These are phyloP conservation scores for Populus simonii DNA, from an alignment of 345 rosid genomes.

Conservation along the genomic window DNA sequence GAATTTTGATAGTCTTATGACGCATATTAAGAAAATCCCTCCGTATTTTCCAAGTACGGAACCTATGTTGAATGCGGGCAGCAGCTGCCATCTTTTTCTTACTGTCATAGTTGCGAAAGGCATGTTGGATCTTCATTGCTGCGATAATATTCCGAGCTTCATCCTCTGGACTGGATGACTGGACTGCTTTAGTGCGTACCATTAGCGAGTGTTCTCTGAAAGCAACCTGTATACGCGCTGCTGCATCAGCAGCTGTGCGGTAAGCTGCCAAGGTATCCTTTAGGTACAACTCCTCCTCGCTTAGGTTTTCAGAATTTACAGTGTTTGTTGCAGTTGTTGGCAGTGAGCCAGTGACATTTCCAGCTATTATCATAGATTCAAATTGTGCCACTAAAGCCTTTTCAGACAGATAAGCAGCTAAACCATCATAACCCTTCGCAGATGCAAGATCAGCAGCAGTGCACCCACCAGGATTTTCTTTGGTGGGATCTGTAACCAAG, in stretches of 20 bases:
- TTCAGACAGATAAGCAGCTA: constrained; percentile 89
- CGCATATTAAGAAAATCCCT: constrained; percentile 73
- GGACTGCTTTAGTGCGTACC: constrained; percentile 44
- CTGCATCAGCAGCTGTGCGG: constrained; percentile 86
- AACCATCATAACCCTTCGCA: constrained; percentile 66
- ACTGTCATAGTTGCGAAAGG: constrained; percentile 67
- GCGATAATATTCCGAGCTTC: constrained; percentile 77
- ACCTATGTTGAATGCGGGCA: constrained; percentile 74
- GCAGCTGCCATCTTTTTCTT: constrained; percentile 81
- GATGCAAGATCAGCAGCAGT: constrained; percentile 85
- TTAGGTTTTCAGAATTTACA: constrained; percentile 34
- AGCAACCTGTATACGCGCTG: constrained; percentile 83
- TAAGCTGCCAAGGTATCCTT: constrained; percentile 82
- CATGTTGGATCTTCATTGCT: constrained; percentile 92
- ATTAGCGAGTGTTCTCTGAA: constrained; percentile 76
- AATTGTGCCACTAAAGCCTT: constrained; percentile 76
- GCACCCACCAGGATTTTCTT: constrained; percentile 68
- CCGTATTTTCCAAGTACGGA: constrained; percentile 81
- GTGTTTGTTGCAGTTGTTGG: constrained; percentile 41
- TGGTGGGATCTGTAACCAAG: constrained; percentile 79
- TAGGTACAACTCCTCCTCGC: constrained; percentile 60
- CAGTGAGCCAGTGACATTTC: constrained; percentile 69
- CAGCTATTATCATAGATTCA: constrained; percentile 79
- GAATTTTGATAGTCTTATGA: constrained; percentile 69
- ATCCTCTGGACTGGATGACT: constrained; percentile 47